Evolutionary conservation across 352 stramenopile genomes (phyloP), one percentile per base, ranked within the genome.

Genomic region (Globisporangium iwayamae): DNA sequence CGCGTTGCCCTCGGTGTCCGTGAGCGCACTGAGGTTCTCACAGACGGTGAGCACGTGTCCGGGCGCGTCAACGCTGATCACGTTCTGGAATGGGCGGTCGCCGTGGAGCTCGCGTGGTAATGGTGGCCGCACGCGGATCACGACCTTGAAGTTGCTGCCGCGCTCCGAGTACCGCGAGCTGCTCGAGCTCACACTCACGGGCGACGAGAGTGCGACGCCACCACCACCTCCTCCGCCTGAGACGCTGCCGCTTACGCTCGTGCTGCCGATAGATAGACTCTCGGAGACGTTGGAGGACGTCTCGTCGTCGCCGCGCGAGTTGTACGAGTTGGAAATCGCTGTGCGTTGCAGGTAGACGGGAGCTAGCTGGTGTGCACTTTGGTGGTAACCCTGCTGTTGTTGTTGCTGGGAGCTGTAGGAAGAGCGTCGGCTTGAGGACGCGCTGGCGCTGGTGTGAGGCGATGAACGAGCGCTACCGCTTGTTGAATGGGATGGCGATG

Each of bases 61-160:
- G 4, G 85, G 74, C 5, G 78, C 70, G 61, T 97, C 87, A 47
- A 98, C 89, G 36, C 79, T 79, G 39, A 97, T 93, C 18, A 97
- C 85, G 67, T 97, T 97, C 66, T 96, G 85, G 67, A 97, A 98
- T 18, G 87, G 88, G 0, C 81, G 78, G 46, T 98, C 88, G 2
- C 87, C 85, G 51, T 96, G 81, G 0, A 98, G 75, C 66, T 98
- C 92, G 32, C 92, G 73, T 0, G 88, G 87, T 20, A 98, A 67
- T 2, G 91, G 91, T 0, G 92, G 92, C 1, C 92, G 85, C 28
- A 97, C 89, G 51, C 92, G 84, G 62, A 98, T 96, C n/a, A 97
- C 92, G 50, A 98, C 92, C 58, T 96, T 96, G 68, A 97, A 96
- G 71, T 96, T 96, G 61, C 79, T 87, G 2, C 83, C 83, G 9